These are phyloP conservation scores for Daucus carota DNA, from an alignment of 129 eudicot species.

Conservation along the genomic window DH1_v3.0 NC_030383.2:56996001-56996500, in stretches of 20 bases:
- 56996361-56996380: background rate
- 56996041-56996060: too few relatives aligned
- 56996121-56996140: too few relatives aligned
- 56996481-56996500: background rate
- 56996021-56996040: too few relatives aligned
- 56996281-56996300: background rate
- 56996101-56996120: too few relatives aligned
- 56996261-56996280: background rate
- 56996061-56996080: too few relatives aligned
- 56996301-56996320: background rate
- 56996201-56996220: too few relatives aligned
- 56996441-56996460: background rate
- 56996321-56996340: background rate
- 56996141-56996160: too few relatives aligned
- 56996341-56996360: background rate
- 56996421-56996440: background rate
- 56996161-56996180: too few relatives aligned
- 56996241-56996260: background rate
- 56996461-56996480: background rate
- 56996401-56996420: conserved; percentile 1
- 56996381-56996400: background rate
- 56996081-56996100: too few relatives aligned
- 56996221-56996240: too few relatives aligned
- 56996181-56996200: too few relatives aligned
- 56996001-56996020: too few relatives aligned